Conservation (phyloP, 2,329 filamentous ascomycete genomes). For the Alternaria sp. region DNA sequence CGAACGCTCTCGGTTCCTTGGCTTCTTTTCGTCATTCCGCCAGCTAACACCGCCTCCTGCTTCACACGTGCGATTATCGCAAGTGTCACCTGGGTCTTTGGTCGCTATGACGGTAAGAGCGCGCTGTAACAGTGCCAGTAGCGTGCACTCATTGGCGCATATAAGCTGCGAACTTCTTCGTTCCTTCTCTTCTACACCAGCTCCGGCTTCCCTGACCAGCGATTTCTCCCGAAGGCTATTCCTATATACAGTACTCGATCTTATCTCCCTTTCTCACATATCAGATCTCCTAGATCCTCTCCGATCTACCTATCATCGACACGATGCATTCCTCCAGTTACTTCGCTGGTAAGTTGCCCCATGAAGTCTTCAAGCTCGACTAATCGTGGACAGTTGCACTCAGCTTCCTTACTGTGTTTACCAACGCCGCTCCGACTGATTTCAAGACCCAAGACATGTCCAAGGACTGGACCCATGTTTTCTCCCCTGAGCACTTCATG, state of each 20-base stretch:
- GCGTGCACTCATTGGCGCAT: not conserved
- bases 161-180: not conserved
- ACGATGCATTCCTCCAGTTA: not conserved
- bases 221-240: not conserved
- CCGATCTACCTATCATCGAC: not conserved
- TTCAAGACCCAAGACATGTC: not conserved
- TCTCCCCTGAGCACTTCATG: not conserved
- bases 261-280: no score
- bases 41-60: not conserved
- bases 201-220: not conserved
- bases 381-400: not conserved
- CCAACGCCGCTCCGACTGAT: not conserved
- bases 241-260: not conserved
- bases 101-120: not conserved
- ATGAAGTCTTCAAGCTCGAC: not conserved
- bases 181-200: not conserved
- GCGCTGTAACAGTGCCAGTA: not conserved
- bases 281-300: not conserved
- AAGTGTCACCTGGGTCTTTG: not conserved
- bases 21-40: not conserved
- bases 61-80: not conserved
- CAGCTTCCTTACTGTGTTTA: not conserved
- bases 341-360: not conserved
- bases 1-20: not conserved
- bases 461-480: constrained; percentile 1